Conservation (phyloP, 371 early-diverging fungal genomes). For the Circinella umbellata region DNA sequence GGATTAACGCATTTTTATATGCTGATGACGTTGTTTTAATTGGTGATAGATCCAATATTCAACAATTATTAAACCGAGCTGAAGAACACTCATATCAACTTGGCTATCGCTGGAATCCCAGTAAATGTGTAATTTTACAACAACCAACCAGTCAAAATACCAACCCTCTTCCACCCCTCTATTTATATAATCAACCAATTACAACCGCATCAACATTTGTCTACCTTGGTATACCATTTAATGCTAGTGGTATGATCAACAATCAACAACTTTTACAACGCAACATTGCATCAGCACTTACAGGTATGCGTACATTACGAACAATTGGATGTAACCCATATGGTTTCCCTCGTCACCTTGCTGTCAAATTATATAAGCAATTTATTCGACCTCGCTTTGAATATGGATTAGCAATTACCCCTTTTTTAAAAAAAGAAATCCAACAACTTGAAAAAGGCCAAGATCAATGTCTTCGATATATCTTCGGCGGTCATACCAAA, state of each 20-base stretch:
- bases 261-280: not conserved
- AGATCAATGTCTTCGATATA: constrained; percentile 19
- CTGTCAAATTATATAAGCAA: constrained; percentile 5
- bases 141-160: not conserved
- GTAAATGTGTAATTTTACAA: constrained; percentile 29
- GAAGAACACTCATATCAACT: constrained; percentile 17
- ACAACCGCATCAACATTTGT: constrained; percentile 6
- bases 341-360: not conserved
- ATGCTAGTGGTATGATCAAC: constrained; percentile 9
- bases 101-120: constrained; percentile 33
- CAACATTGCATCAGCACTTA: not conserved
- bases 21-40: constrained; percentile 17
- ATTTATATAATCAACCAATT: constrained; percentile 3
- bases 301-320: constrained; percentile 12
- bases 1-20: not conserved
- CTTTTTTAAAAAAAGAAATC: not conserved
- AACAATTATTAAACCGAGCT: not conserved
- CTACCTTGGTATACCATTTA: constrained; percentile 24
- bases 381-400: constrained; percentile 16
- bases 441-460: constrained; percentile 9
- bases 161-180: constrained; percentile 8
- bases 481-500: constrained; percentile 18
- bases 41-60: constrained; percentile 1
- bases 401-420: constrained; percentile 14
- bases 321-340: constrained; percentile 5